These are phyloP conservation scores for Aaosphaeria pasadenensis DNA, from an alignment of 2,329 filamentous ascomycete species.

Conservation along the genomic window DNA sequence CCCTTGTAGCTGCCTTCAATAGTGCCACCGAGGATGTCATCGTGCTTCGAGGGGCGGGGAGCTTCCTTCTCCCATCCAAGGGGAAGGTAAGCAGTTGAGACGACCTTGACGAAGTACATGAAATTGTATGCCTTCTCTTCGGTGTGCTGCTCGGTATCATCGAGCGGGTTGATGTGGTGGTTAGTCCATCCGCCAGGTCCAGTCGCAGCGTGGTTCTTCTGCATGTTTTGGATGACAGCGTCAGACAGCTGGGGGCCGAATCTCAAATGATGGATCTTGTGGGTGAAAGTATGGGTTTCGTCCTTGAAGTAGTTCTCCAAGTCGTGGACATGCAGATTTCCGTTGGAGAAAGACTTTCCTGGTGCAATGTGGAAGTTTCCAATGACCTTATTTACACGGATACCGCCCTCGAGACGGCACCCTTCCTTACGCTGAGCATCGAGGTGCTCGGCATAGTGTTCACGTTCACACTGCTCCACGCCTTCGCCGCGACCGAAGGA, in stretches of 20 bases:
- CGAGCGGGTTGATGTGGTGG: constrained; percentile 89
- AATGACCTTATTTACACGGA: constrained; percentile 97
- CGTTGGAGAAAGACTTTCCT: constrained; percentile 91
- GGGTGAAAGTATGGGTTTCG: constrained; percentile 79
- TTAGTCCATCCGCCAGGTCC: constrained; percentile 70
- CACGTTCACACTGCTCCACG: constrained; percentile 91
- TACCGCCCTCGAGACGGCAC: constrained; percentile 85
- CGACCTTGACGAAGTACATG: constrained; percentile 99
- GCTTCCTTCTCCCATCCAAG: constrained; percentile 74
- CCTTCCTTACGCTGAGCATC: constrained; percentile 87
- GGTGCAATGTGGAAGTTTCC: constrained; percentile 99
- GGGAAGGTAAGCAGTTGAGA: constrained; percentile 90
- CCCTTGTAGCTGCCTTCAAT: constrained; percentile 62
- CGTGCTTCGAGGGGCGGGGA: constrained; percentile 39
- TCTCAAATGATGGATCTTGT: constrained; percentile 81
- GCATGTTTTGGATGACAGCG: constrained; percentile 49
- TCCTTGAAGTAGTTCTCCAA: constrained; percentile 90
- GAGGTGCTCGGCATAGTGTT: constrained; percentile 88
- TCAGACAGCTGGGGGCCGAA: constrained; percentile 91
- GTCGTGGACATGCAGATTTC: constrained; percentile 97
- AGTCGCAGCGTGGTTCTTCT: constrained; percentile 51
- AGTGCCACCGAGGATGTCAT: constrained; percentile 48
- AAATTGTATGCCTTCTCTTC: constrained; percentile 86
- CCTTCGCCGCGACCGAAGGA: constrained; percentile 89
- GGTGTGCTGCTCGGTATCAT: constrained; percentile 73